Evolutionary conservation across 495 filamentous ascomycete genomes (phyloP).

Genomic region (Penicillium lividum): DNA sequence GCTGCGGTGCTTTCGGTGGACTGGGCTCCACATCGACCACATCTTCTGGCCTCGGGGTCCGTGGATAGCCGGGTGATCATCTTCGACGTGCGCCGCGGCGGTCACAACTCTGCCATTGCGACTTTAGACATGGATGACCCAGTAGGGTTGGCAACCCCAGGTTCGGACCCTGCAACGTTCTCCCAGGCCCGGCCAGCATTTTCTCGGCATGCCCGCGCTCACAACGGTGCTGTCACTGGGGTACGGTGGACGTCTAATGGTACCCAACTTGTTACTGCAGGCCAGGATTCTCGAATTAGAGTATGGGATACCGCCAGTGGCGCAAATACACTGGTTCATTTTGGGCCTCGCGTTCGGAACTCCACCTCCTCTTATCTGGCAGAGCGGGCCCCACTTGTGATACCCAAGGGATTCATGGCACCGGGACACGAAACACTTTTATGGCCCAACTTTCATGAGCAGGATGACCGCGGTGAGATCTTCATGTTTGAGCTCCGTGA

Average conservation of each 20-base stretch:
- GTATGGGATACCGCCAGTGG: constrained; percentile 81
- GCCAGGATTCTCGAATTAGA: constrained; percentile 77
- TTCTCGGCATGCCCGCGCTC: constrained; percentile 59
- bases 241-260: constrained; percentile 82
- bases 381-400: constrained; percentile 60
- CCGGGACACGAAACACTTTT: constrained; percentile 64
- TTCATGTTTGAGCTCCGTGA: constrained; percentile 74
- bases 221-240: constrained; percentile 77
- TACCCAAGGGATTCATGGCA: constrained; percentile 52
- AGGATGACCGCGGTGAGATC: constrained; percentile 62
- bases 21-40: constrained; percentile 77
- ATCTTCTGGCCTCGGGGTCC: constrained; percentile 76
- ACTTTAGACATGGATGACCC: constrained; percentile 80
- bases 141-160: constrained; percentile 52
- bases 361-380: constrained; percentile 55
- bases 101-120: constrained; percentile 60
- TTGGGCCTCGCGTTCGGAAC: constrained; percentile 77
- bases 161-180: constrained; percentile 18
- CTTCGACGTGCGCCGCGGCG: constrained; percentile 81
- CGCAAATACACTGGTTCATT: constrained; percentile 79
- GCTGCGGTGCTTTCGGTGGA: constrained; percentile 70
- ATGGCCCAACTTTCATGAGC: constrained; percentile 68
- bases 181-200: constrained; percentile 46
- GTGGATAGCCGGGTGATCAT: constrained; percentile 76
- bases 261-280: constrained; percentile 69